Conservation (phyloP, 2,329 filamentous ascomycete species). For the Xylariaceae sp. region DNA sequence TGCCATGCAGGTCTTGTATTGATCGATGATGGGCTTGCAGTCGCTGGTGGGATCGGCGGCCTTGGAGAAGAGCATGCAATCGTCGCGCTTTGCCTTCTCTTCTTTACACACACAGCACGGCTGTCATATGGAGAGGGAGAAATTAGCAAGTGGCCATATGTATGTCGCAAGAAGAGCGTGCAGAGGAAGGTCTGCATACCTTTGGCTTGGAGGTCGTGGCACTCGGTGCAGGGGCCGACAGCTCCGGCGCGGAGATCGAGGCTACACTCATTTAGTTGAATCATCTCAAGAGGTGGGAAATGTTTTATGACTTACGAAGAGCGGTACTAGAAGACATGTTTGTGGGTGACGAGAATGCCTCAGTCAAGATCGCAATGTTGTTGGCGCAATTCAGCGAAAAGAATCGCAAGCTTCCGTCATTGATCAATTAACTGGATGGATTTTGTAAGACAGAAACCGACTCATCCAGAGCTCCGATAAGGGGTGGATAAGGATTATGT, state of each 20-base stretch:
- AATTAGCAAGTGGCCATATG: conserved; percentile 5
- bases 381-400: neutral
- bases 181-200: conserved; percentile 17
- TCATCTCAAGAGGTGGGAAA: neutral
- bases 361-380: neutral
- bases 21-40: conserved; percentile 76
- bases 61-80: conserved; percentile 98
- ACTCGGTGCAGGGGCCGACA: conserved; percentile 18
- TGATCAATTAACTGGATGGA: neutral
- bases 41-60: conserved; percentile 76
- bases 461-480: neutral
- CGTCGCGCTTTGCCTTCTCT: conserved; percentile 87
- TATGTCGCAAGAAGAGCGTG: neutral
- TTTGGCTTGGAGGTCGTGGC: conserved; percentile 31
- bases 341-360: conserved; percentile 8
- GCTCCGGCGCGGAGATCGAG: conserved; percentile 25
- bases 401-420: neutral
- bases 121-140: conserved; percentile 53
- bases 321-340: conserved; percentile 17
- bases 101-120: conserved; percentile 98
- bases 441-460: neutral
- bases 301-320: conserved; percentile 19
- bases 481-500: neutral
- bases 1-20: conserved; percentile 89
- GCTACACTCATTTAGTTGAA: conserved; percentile 23